These are phyloP conservation scores for Clarireedia hainanense DNA, from an alignment of 2,329 filamentous ascomycete genomes.

Conservation along the genomic window DNA sequence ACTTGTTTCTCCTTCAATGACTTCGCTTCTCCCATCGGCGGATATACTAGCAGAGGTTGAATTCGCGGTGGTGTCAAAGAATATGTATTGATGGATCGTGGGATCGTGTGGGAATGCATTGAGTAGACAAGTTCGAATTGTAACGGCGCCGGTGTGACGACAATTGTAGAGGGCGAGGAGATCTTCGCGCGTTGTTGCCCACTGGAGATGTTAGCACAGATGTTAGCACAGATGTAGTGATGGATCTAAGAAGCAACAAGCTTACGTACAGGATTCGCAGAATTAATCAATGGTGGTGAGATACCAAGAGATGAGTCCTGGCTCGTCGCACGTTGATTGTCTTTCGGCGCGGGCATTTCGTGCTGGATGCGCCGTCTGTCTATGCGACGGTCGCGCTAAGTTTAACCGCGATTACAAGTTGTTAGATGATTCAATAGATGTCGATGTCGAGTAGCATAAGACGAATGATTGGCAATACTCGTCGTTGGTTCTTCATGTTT, in stretches of 20 bases:
- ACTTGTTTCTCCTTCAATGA: constrained; percentile 28
- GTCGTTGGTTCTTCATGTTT: too few species aligned
- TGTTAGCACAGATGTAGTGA: not conserved
- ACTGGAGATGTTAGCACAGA: constrained; percentile 28
- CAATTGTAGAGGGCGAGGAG: constrained; percentile 53
- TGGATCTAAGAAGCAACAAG: not conserved
- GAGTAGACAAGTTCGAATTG: constrained; percentile 62
- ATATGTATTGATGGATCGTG: constrained; percentile 65
- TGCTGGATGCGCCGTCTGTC: not conserved
- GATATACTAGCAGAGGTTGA: constrained; percentile 12
- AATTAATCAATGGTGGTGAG: constrained; percentile 57
- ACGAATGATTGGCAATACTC: too few species aligned
- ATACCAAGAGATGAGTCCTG: constrained; percentile 9
- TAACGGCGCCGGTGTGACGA: constrained; percentile 62
- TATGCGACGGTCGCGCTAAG: not conserved
- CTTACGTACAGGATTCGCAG: constrained; percentile 48
- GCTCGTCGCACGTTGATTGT: too few species aligned
- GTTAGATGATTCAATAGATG: too few species aligned
- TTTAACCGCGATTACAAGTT: not conserved
- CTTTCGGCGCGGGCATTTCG: not conserved
- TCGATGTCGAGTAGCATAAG: too few species aligned
- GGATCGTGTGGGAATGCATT: constrained; percentile 51
- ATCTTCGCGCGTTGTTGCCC: constrained; percentile 60
- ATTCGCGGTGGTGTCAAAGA: constrained; percentile 47
- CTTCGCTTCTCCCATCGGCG: constrained; percentile 13